Evolutionary conservation across 2,329 filamentous ascomycete genomes (phyloP).

Genomic region (Diaporthe destruens): DNA sequence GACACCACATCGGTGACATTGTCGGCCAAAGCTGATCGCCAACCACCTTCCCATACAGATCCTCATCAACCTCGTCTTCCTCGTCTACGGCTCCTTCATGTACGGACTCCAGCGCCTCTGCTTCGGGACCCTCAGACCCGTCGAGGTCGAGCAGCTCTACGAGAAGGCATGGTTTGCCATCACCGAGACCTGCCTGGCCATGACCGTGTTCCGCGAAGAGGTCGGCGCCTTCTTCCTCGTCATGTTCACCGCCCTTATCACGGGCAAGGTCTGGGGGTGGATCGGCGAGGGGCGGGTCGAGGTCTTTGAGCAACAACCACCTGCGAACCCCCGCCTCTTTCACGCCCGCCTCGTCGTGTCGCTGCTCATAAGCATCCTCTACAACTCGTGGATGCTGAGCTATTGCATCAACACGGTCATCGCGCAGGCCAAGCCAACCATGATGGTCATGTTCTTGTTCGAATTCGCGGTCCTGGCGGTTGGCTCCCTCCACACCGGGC

Average conservation of each 20-base stretch:
- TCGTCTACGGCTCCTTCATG: slow-evolving; percentile 83
- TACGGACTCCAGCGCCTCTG: slow-evolving; percentile 91
- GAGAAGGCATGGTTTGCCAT: slow-evolving; percentile 99
- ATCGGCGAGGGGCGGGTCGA: slow-evolving; percentile 96
- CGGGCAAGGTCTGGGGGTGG: slow-evolving; percentile 98
- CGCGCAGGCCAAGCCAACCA: slow-evolving; percentile 89
- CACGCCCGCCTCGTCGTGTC: slow-evolving; percentile 86
- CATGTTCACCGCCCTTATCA: slow-evolving; percentile 94
- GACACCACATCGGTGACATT: not conserved
- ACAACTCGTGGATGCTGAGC: slow-evolving; percentile 82
- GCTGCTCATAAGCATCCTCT: slow-evolving; percentile 81
- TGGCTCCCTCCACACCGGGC: slow-evolving; percentile 81
- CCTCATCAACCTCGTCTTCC: slow-evolving; percentile 88
- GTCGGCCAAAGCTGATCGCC: not conserved
- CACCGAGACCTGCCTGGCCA: slow-evolving; percentile 94
- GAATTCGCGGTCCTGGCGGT: slow-evolving; percentile 92
- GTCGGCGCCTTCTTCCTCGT: slow-evolving; percentile 94
- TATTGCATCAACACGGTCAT: slow-evolving; percentile 89
- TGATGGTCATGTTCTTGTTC: slow-evolving; percentile 99
- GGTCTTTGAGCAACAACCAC: slow-evolving; percentile 93
- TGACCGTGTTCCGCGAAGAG: slow-evolving; percentile 98
- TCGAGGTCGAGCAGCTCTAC: slow-evolving; percentile 97
- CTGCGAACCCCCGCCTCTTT: slow-evolving; percentile 88
- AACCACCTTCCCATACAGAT: slow-evolving; percentile 71
- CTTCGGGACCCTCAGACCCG: slow-evolving; percentile 89